Conservation (phyloP, 2,329 filamentous ascomycete genomes). For the Paecilomyces niveus region DNA sequence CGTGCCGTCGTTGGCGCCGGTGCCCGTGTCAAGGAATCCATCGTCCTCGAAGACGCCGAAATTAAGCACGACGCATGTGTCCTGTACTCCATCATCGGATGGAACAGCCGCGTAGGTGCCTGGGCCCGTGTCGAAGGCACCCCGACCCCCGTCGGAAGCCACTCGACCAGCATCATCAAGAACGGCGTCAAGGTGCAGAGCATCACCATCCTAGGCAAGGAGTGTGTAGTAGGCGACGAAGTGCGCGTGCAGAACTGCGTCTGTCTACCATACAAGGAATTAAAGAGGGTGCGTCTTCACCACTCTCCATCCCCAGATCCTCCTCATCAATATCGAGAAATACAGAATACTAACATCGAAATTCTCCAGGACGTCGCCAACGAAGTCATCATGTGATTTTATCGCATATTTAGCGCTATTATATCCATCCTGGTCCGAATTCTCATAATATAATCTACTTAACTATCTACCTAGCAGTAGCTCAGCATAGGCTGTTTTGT, state of each 20-base stretch:
- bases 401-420: neutral
- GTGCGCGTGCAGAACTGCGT: slow-evolving; percentile 96
- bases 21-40: slow-evolving; percentile 87
- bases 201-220: slow-evolving; percentile 95
- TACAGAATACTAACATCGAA: slow-evolving; percentile 20
- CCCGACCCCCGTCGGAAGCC: slow-evolving; percentile 76
- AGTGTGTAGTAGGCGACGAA: slow-evolving; percentile 89
- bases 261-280: slow-evolving; percentile 93
- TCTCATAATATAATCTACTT: neutral
- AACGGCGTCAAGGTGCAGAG: slow-evolving; percentile 98
- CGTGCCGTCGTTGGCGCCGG: slow-evolving; percentile 77
- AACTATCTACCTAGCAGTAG: neutral
- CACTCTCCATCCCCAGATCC: neutral
- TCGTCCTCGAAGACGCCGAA: slow-evolving; percentile 89
- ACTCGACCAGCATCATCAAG: slow-evolving; percentile 92
- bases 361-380: slow-evolving; percentile 32
- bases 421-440: neutral
- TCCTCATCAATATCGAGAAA: neutral
- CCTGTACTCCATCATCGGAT: slow-evolving; percentile 92
- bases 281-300: slow-evolving; percentile 72
- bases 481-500: neutral
- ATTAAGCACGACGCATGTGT: slow-evolving; percentile 96
- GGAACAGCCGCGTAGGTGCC: slow-evolving; percentile 92
- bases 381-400: slow-evolving; percentile 56
- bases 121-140: slow-evolving; percentile 98